Percentiles rank a stretch among this genome's conserved stretches.
phyloP scores from a whole-genome alignment of 1,284 basidiomycete genomes.

The Xerocomus nothofagi region DNA sequence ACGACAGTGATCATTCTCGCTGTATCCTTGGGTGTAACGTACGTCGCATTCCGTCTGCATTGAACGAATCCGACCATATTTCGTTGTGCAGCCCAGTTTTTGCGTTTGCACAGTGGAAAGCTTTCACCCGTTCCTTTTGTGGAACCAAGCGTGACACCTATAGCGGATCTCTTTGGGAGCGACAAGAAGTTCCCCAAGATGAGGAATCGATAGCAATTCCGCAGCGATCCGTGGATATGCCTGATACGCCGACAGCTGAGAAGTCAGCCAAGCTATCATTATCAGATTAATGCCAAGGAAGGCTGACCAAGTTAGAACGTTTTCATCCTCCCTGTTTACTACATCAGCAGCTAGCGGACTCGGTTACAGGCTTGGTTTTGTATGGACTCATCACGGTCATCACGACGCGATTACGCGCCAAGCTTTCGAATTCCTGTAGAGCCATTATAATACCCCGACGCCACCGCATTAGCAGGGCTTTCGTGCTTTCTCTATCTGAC shows the following conservation, averaged over 20 bases:
- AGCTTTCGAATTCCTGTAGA: conserved; percentile 16
- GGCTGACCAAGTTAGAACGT: conserved; percentile 6
- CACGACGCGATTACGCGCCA: conserved; percentile 11
- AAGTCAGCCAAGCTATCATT: conserved; percentile 9
- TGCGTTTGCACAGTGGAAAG: conserved; percentile 34
- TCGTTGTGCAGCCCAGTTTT: conserved; percentile 26
- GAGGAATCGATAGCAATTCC: conserved; percentile 20
- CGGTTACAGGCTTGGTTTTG: conserved; percentile 10
- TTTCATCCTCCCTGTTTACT: not conserved
- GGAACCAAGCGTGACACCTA: conserved; percentile 18
- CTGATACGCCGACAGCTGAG: conserved; percentile 24
- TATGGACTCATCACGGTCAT: conserved; percentile 1
- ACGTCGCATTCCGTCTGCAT: conserved; percentile 15
- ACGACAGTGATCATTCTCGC: conserved; percentile 47
- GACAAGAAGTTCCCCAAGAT: conserved; percentile 21
- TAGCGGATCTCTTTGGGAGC: conserved; percentile 25
- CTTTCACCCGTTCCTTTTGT: conserved; percentile 26
- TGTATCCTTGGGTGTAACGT: conserved; percentile 47
- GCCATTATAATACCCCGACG: conserved; percentile 20
- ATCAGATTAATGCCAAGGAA: conserved; percentile 10
- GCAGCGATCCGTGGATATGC: conserved; percentile 9
- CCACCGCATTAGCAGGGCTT: conserved; percentile 10
- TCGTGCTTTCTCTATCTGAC: conserved; percentile 12
- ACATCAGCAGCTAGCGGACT: conserved; percentile 2
- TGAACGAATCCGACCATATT: not conserved